Base-by-base conservation (phyloP, 1,139 yeast genomes). In the Debaryomycetaceae sp. region DNA sequence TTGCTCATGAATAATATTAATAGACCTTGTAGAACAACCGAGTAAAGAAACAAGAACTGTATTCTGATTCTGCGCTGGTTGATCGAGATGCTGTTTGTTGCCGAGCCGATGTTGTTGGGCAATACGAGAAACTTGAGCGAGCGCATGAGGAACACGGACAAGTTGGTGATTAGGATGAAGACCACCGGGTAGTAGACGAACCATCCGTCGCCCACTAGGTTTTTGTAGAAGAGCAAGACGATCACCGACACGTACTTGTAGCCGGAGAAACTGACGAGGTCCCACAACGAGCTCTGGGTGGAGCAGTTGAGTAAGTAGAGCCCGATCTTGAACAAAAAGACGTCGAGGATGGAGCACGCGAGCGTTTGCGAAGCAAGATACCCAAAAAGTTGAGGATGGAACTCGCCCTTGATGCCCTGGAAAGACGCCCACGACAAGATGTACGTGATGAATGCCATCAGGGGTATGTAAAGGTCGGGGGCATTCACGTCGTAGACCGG, bases 401-500 rank as follows among this genome's bases (percentile, higher is more conserved):
- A 95, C 36, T 85, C 85, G 20, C 97, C 97, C 46, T 83, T 80
- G 45, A 93, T 68, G 11, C 99, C 99, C 49, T 89, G 89, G 56
- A 87, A 76, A 27, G 87, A 78, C 5, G 97, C 93, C 80, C 95
- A 84, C 39, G 89, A 75, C 49, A 95, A 69, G 45, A 93, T 85
- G 60, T 91, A 93, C 1, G 99, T 90, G 43, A 90, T 83, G 57
- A 87, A 81, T 2, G 97, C 88, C 97, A 91, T 90, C 51, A 87
- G 68, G 5, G 99, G 99, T 45, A 95, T 88, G 64, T 95, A 95
- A 73, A 93, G 79, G 64, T 95, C 99, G 2, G 99, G 99, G 0
- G 98, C 95, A 61, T 95, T 95, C 49, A 87, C 75, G 62, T 95
- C 99, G 50, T 82, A 86, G 34, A 78, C 64, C 8, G 97, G 96